Percentiles rank a stretch among this genome's conserved stretches.
These are phyloP conservation scores for Acer yangbiense DNA, from an alignment of 345 rosid species.

Conservation along the genomic window DNA sequence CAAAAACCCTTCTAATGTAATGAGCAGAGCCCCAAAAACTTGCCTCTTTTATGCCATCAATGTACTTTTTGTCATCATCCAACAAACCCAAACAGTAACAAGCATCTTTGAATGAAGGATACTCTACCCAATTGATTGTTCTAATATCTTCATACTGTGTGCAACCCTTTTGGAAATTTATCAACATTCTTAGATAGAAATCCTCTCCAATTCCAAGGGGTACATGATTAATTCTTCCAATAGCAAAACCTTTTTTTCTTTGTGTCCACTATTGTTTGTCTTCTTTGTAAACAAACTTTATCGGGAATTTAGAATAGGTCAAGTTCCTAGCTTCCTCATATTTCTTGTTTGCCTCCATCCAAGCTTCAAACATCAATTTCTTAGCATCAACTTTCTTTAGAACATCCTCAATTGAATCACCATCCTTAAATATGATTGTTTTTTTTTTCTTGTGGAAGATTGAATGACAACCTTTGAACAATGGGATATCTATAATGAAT, in stretches of 20 bases:
- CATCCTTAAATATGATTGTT: neutral
- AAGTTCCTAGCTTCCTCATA: neutral
- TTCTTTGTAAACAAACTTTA: neutral
- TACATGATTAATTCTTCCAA: slow-evolving; percentile 14
- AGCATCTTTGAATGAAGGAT: slow-evolving; percentile 9
- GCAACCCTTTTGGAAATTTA: neutral
- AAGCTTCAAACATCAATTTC: neutral
- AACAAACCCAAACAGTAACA: slow-evolving; percentile 15
- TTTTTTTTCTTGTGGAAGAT: neutral
- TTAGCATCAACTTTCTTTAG: no score
- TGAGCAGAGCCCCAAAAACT: neutral
- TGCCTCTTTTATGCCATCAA: neutral
- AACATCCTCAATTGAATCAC: neutral
- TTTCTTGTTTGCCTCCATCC: neutral
- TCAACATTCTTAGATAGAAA: slow-evolving; percentile 7
- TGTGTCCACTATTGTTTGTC: neutral
- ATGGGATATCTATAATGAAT: neutral
- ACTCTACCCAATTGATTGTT: neutral
- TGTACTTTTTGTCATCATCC: slow-evolving; percentile 21
- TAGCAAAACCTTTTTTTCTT: neutral
- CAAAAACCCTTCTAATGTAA: neutral
- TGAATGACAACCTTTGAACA: neutral
- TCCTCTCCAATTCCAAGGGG: neutral
- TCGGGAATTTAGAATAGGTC: neutral
- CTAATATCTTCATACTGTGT: slow-evolving; percentile 8